Evolutionary conservation across 1,284 basidiomycete genomes (phyloP), one percentile per base, ranked within the genome.

Genomic region (Termitomyces sp.): DNA sequence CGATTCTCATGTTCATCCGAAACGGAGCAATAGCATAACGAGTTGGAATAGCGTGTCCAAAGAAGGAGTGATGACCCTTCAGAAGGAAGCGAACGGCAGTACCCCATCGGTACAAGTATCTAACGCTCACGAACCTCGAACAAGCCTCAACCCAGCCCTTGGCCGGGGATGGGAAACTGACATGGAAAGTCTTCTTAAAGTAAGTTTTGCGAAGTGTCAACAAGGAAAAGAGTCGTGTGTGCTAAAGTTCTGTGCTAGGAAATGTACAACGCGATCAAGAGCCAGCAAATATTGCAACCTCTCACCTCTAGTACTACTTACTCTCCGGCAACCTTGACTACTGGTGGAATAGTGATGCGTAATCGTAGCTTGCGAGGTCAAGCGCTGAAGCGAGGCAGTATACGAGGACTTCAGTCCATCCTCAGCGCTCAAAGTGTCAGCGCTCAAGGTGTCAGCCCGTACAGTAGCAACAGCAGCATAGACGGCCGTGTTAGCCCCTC

Each of bases 241-340:
- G 18, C 33, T 34, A 10, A 50, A 31, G 6, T 13, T 14, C 9
- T 26, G 1, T 34, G 13, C 14, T 54, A 94, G 88, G 96, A 99
- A 64, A 97, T 99, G 76, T 99, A 95, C 74, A 80, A 79, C 55
- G 86, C 93, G 10, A 86, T 98, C 69, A 94, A 95, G 71, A 80
- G 75, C 42, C 91, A 95, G 60, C 91, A 94, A 61, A 97, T 99
- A 57, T 72, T 96, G 46, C 88, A 97, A 57, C 93, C 93, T 40
- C 69, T 81, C 19, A 77, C 66, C 46, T 67, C 74, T 57, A 67
- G 67, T 54, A 60, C 71, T 45, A 71, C 70, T 21, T 72, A 80
- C 35, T 65, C 76, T 9, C 84, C 81, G 44, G 79, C 79, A 38
- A 85, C 76, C 34, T 16, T 24, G 9, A 35, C 26, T 37, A 28